phyloP scores from a whole-genome alignment of 345 rosid species.

The Eucalyptus dawsonii region DNA sequence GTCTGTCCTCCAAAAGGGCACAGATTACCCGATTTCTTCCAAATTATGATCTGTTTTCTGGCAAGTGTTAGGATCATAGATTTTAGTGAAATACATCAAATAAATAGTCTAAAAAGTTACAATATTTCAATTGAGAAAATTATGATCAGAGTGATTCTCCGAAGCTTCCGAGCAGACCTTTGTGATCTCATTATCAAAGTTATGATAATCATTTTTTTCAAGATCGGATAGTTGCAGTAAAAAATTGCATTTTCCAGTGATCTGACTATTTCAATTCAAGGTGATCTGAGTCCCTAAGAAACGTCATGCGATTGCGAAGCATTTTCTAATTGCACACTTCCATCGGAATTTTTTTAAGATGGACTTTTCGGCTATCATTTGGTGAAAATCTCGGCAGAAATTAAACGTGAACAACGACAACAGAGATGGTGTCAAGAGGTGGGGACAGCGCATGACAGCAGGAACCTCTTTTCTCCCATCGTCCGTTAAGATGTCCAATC shows the following conservation, averaged over 20 bases:
- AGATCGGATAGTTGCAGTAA: fast-evolving
- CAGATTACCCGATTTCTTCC: fast-evolving
- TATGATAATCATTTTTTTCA: not conserved
- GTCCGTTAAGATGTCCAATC: not conserved
- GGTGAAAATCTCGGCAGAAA: not conserved
- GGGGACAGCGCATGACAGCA: not conserved
- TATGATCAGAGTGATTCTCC: not conserved
- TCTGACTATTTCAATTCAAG: fast-evolving
- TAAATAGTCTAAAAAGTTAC: not conserved
- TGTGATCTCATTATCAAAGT: not conserved
- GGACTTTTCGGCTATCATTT: not conserved
- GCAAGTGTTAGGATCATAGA: not conserved
- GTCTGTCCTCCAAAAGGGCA: not conserved
- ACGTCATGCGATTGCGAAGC: not conserved
- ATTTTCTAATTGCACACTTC: not conserved
- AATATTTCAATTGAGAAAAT: not conserved
- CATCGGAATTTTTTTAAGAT: fast-evolving
- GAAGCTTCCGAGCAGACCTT: fast-evolving
- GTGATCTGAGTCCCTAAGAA: not conserved
- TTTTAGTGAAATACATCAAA: not conserved
- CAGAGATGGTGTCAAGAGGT: not conserved
- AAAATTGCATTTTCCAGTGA: not conserved
- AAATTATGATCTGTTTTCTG: fast-evolving
- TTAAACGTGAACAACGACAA: not conserved
- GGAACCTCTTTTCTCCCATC: not conserved